Conservation (phyloP, 2,329 filamentous ascomycete genomes). For the Penicillium sp. region DNA sequence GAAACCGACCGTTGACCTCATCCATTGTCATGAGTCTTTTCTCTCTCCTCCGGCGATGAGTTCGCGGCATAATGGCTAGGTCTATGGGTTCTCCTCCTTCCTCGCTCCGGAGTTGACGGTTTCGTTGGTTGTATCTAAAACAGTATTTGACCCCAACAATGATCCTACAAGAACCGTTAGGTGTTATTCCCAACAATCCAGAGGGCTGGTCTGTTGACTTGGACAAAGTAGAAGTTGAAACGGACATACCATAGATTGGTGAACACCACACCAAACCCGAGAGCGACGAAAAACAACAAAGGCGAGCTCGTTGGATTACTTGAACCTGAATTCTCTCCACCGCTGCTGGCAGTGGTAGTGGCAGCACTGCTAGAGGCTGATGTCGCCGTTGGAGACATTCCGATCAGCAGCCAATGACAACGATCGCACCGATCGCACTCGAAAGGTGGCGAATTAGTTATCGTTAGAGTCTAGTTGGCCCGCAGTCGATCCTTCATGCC, state of each 20-base stretch:
- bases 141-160: conserved; percentile 99
- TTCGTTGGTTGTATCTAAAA: conserved; percentile 95
- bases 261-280: conserved; percentile 97
- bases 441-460: background rate
- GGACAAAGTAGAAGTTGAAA: background rate
- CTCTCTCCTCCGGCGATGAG: conserved; percentile 82
- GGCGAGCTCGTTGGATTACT: conserved; percentile 66
- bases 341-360: conserved; percentile 28
- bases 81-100: conserved; percentile 88
- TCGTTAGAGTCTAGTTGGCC: conserved; percentile 4
- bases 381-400: conserved; percentile 33
- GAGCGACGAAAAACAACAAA: conserved; percentile 85
- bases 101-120: conserved; percentile 71
- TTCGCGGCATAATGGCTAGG: conserved; percentile 77
- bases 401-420: background rate
- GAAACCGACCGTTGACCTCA: conserved; percentile 96
- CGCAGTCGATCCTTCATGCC: conserved; percentile 10
- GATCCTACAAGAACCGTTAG: conserved; percentile 65
- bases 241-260: conserved; percentile 88
- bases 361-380: conserved; percentile 27
- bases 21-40: conserved; percentile 99
- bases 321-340: conserved; percentile 33
- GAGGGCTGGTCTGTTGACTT: background rate
- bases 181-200: background rate
- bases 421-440: background rate